Conservation (phyloP, 306 rosid genomes). For the Cyamopsis tetragonoloba region DNA sequence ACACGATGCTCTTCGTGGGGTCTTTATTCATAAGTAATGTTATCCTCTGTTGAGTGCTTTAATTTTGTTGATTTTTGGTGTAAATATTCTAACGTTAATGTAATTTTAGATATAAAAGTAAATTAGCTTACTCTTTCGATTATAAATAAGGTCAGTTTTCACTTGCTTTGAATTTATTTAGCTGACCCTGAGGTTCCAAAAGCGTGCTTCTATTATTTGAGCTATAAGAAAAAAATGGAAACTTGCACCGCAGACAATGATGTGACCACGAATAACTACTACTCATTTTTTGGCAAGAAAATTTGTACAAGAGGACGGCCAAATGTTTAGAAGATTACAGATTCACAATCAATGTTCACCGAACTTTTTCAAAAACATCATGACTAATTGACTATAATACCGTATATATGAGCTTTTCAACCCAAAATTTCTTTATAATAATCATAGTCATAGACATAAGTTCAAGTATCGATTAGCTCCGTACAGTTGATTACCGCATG, state of each 20-base stretch:
- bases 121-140: not conserved
- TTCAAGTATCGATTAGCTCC: not conserved
- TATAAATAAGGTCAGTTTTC: conserved; percentile 8
- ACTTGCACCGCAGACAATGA: conserved; percentile 9
- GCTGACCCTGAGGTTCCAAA: not conserved
- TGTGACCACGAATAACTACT: not conserved
- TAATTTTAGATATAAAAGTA: not conserved
- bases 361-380: not conserved
- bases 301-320: not conserved
- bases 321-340: not conserved
- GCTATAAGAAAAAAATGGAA: not conserved
- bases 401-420: not conserved
- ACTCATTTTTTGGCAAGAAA: not conserved
- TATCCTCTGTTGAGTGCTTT: conserved; percentile 25
- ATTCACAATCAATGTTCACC: not conserved
- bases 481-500: not conserved
- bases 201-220: conserved; percentile 30
- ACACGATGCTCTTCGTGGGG: conserved; percentile 37
- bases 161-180: conserved; percentile 2
- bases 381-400: not conserved
- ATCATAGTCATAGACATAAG: not conserved
- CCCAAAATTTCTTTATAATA: not conserved
- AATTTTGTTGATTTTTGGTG: conserved; percentile 30
- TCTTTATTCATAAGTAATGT: conserved; percentile 28
- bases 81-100: conserved; percentile 13